phyloP scores from a whole-genome alignment of 2,329 filamentous ascomycete species.

The Scleromitrula shiraiana region DNA sequence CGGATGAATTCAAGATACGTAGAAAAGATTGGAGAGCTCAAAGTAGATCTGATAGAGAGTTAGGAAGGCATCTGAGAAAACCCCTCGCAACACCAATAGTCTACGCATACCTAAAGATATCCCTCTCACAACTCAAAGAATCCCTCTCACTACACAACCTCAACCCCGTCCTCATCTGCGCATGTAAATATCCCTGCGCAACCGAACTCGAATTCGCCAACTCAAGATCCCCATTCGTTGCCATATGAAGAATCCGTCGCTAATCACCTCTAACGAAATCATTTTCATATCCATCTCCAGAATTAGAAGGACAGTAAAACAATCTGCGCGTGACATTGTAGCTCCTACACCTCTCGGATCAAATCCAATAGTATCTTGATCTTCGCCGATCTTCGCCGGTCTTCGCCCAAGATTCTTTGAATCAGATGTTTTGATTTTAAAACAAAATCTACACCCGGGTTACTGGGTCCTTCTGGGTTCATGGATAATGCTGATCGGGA shows the following conservation, averaged over 20 bases:
- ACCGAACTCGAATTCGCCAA: too few relatives aligned
- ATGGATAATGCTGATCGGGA: constrained; percentile 36
- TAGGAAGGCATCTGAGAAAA: too few relatives aligned
- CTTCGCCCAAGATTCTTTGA: constrained; percentile 32
- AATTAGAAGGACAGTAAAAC: constrained; percentile 33
- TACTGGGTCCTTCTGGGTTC: constrained; percentile 42
- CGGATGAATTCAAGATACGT: too few relatives aligned
- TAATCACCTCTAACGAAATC: constrained; percentile 35
- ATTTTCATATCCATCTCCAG: constrained; percentile 10
- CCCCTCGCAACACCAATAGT: too few relatives aligned
- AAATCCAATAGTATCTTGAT: constrained; percentile 40
- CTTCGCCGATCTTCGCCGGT: constrained; percentile 34
- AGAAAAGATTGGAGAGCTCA: too few relatives aligned
- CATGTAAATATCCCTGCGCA: too few relatives aligned
- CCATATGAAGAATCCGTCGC: constrained; percentile 17
- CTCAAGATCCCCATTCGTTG: too few relatives aligned
- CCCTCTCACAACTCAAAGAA: too few relatives aligned
- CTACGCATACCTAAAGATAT: too few relatives aligned
- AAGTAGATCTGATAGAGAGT: too few relatives aligned
- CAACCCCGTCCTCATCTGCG: too few relatives aligned
- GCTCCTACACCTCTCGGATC: constrained; percentile 44
- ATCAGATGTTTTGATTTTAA: constrained; percentile 25
- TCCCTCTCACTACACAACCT: too few relatives aligned
- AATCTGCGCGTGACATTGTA: constrained; percentile 43
- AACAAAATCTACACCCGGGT: constrained; percentile 32